Base-by-base conservation (phyloP, 2,329 filamentous ascomycete genomes). In the Leptodontidium sp. region DNA sequence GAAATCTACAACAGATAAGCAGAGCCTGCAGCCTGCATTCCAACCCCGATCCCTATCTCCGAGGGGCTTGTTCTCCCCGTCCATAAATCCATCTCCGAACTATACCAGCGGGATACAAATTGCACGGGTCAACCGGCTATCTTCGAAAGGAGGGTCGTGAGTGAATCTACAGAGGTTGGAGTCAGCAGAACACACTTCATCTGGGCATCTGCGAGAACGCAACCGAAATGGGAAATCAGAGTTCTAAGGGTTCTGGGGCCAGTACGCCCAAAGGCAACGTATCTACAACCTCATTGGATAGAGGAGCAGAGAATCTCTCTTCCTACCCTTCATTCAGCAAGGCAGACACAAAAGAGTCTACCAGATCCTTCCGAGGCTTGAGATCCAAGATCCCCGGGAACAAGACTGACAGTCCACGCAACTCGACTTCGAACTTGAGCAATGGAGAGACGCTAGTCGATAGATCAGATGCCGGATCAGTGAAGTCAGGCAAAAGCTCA, bases 271-370 rank as follows among this genome's bases (percentile, higher is more conserved):
- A 73, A 59, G 68, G 67, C 61, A 75, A 72, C 61, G 67, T 69
- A 40, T 78, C 78, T 1, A 73, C 75, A 49, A 74, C 77, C 14
- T 77, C 76, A n/a, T 58, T 78, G 15, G 74, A 76, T 50, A 75
- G 70, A 65, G 70, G 66, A 35, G 63, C 66, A 45, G 73, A 77
- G 40, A 72, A 70, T 70, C 84, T 98, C 68, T 91, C 93, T 80
- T 92, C 93, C 38, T 97, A 96, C 80, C 95, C 94, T 35, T 97
- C 95, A 35, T 95, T 98, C 79, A 92, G 91, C 82, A 91, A 92
- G 79, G 93, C 94, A 67, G 95, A 98, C 79, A 98, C 95, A 35
- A 95, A 94, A 79, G 94, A 97, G 73, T 98, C 94, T 7, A 89
- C 91, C 40, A 91, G 94, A 73, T 98, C 94, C 4, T 90, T 98